phyloP scores from a whole-genome alignment of 2,329 filamentous ascomycete species.

The Fusarium sulawesiense region DNA sequence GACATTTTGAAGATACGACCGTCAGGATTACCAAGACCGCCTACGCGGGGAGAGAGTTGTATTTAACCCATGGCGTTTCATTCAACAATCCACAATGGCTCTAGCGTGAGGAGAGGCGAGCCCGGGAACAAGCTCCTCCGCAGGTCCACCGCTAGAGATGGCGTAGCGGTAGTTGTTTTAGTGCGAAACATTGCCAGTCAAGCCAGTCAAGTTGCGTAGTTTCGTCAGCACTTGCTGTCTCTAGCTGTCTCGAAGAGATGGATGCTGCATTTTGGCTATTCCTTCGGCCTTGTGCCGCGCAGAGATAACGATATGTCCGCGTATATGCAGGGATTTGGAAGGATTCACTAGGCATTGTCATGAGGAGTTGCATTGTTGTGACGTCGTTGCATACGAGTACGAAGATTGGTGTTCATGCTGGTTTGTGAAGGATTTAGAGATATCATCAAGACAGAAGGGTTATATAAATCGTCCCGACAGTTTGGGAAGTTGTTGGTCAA shows the following conservation, averaged over 20 bases:
- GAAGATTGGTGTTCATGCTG: neutral
- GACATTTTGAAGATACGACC: conserved; percentile 1
- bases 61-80: conserved; percentile 9
- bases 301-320: neutral
- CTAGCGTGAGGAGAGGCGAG: neutral
- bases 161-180: neutral
- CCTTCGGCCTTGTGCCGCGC: neutral
- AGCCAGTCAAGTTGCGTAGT: neutral
- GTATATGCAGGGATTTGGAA: neutral
- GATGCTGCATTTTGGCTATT: neutral
- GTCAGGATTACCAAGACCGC: too few species aligned
- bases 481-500: neutral
- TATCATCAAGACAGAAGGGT: too few species aligned
- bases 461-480: neutral
- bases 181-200: neutral
- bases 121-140: neutral
- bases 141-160: neutral
- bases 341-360: neutral
- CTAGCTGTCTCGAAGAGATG: neutral
- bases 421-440: rapidly evolving
- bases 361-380: neutral
- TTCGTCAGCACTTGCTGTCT: neutral
- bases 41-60: neutral
- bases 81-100: neutral
- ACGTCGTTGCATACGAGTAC: neutral